Evolutionary conservation across 2,329 filamentous ascomycete species (phyloP), one percentile per base, ranked within the genome.

Genomic region (Epichloe baconii): DNA sequence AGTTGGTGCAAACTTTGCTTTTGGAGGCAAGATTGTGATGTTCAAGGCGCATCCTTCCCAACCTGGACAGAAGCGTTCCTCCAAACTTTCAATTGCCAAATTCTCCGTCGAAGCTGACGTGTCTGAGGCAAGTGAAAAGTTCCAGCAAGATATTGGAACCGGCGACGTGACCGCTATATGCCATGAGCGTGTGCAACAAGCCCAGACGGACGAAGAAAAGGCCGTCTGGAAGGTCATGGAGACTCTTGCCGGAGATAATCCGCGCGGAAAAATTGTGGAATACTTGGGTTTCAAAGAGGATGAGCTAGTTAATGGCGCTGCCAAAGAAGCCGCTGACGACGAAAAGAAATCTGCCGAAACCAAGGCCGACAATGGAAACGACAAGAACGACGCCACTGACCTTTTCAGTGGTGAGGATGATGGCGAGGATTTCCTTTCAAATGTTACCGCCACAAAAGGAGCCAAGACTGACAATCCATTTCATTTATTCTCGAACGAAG

Each of bases 161-260:
- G 90, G 89, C 23, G 81, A 97, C 62, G 71, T 98, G 17, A 76
- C 77, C 4, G 75, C 75, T 42, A 86, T 98, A 54, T 96, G 90
- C 64, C 82, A 90, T 62, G 77, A 82, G 21, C 86, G 91, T 63
- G 83, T 89, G 55, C 73, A 82, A 26, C 73, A 82, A 54, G 85
- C 90, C 17, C 82, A 81, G 62, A 87, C 82, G 0, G 90, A 96
- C 1, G 88, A 95, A 57, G 93, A 97, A 65, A 96, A 89, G 73
- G 86, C 87, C 4, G 91, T 97, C 67, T 98, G 93, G 93, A 85
- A 86, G 57, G 88, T 97, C 38, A 88, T 98, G 66, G 83, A 93
- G 66, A 93, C 89, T 2, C 70, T 98, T 54, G 85, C 91, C 47
- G 84, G 87, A 3, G 82, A 86, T 34, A 90, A 91, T 61, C 86